phyloP scores from a whole-genome alignment of 345 rosid species.

The Mallotus nudiflorus region DNA sequence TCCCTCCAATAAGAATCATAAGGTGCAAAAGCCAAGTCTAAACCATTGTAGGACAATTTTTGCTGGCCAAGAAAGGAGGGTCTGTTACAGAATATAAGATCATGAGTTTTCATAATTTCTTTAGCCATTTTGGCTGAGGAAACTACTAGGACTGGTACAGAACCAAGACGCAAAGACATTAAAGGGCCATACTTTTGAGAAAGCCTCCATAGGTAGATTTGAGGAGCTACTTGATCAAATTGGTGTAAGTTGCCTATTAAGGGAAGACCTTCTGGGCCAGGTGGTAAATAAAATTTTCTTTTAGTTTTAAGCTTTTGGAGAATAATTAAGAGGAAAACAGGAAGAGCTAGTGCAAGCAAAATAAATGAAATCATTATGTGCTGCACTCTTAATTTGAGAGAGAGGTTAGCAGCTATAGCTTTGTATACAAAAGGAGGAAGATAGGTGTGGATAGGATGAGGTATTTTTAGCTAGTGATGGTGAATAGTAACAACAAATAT shows the following conservation, averaged over 20 bases:
- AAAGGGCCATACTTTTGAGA: constrained; percentile 4
- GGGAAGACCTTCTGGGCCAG: constrained; percentile 8
- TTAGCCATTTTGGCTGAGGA: constrained; percentile 12
- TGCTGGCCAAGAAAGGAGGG: neutral
- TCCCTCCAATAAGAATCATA: neutral
- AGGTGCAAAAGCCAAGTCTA: neutral
- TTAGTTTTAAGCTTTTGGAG: neutral
- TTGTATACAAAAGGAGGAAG: too few species aligned
- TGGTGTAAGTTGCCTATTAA: constrained; percentile 3
- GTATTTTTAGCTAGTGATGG: too few species aligned
- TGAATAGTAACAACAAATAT: too few species aligned
- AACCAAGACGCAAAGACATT: neutral
- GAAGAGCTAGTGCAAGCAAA: neutral
- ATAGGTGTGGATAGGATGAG: too few species aligned
- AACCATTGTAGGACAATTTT: constrained; percentile 3
- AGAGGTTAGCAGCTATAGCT: too few species aligned
- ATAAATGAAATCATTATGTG: too few species aligned
- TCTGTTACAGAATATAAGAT: too few species aligned
- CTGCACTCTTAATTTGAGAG: too few species aligned
- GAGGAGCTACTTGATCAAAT: neutral
- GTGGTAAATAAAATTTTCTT: neutral
- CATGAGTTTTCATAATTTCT: neutral
- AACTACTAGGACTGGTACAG: neutral
- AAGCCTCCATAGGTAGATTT: neutral
- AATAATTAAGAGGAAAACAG: neutral